Conservation (phyloP, 2,329 filamentous ascomycete genomes). For the Aspergillus pseudonomiae region DNA sequence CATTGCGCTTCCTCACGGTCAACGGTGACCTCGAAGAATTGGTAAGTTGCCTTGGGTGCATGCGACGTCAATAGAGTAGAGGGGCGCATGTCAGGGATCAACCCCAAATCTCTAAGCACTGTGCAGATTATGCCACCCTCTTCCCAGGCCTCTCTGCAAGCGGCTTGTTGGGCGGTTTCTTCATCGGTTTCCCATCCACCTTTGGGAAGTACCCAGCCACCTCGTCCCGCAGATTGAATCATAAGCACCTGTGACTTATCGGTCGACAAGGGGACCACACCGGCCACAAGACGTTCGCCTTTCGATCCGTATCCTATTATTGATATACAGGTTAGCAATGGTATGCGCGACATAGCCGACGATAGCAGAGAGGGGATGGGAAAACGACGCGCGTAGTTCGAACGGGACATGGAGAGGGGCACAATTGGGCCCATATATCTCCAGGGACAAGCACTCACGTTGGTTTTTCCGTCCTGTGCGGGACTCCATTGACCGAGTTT, state of each 20-base stretch:
- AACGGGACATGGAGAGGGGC: not conserved
- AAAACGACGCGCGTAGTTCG: not conserved
- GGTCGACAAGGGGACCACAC: constrained; percentile 83
- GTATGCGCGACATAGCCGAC: constrained; percentile 5
- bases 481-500: constrained; percentile 50
- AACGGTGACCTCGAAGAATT: constrained; percentile 79
- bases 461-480: constrained; percentile 53
- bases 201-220: constrained; percentile 96
- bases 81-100: constrained; percentile 78
- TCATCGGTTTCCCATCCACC: constrained; percentile 98
- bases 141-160: constrained; percentile 92
- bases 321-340: constrained; percentile 23
- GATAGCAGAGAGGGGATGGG: not conserved
- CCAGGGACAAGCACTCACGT: constrained; percentile 42
- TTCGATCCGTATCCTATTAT: constrained; percentile 80
- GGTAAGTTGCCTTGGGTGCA: constrained; percentile 67
- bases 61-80: constrained; percentile 54
- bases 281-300: constrained; percentile 92
- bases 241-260: constrained; percentile 89
- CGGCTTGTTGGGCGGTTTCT: constrained; percentile 79
- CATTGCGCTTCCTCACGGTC: constrained; percentile 81
- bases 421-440: constrained; percentile 26
- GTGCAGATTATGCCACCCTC: constrained; percentile 90
- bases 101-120: constrained; percentile 81
- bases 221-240: constrained; percentile 87